Percentiles rank a stretch among this genome's conserved stretches.
phyloP scores from a whole-genome alignment of 176 grass and related monocot species.

The Bromus sterilis region DNA sequence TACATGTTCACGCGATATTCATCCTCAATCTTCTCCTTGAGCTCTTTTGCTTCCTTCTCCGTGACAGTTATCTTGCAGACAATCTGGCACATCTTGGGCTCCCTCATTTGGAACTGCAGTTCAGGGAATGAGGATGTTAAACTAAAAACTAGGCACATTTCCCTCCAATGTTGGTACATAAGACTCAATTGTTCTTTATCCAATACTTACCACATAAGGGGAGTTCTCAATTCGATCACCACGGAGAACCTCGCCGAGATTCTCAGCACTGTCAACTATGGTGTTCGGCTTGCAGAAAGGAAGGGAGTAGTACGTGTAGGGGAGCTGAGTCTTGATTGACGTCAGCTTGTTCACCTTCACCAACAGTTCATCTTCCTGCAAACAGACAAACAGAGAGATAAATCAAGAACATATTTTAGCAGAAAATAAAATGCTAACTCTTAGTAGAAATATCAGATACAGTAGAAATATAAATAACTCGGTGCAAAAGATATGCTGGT shows the following conservation, averaged over 20 bases:
- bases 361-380: slow-evolving; percentile 29
- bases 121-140: neutral
- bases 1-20: slow-evolving; percentile 63
- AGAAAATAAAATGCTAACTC: neutral
- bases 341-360: slow-evolving; percentile 68
- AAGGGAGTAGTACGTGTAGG: slow-evolving; percentile 56
- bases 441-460: neutral
- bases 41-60: slow-evolving; percentile 54
- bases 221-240: slow-evolving; percentile 69
- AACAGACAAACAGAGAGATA: neutral
- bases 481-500: neutral
- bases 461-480: neutral
- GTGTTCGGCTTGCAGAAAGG: slow-evolving; percentile 49
- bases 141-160: neutral
- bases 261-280: slow-evolving; percentile 47
- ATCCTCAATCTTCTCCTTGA: slow-evolving; percentile 72
- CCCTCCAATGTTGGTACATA: neutral
- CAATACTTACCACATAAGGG: slow-evolving; percentile 43
- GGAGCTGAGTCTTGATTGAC: slow-evolving; percentile 53
- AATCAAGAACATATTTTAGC: neutral
- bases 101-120: slow-evolving; percentile 51
- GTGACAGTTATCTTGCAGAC: slow-evolving; percentile 35
- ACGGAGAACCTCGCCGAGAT: slow-evolving; percentile 67
- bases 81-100: slow-evolving; percentile 56
- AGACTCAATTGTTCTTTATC: neutral